Percentiles rank a stretch among this genome's conserved stretches.
These are phyloP conservation scores for Paecilomyces fulvus DNA, from an alignment of 2,329 filamentous ascomycete species.

Conservation along the genomic window DNA sequence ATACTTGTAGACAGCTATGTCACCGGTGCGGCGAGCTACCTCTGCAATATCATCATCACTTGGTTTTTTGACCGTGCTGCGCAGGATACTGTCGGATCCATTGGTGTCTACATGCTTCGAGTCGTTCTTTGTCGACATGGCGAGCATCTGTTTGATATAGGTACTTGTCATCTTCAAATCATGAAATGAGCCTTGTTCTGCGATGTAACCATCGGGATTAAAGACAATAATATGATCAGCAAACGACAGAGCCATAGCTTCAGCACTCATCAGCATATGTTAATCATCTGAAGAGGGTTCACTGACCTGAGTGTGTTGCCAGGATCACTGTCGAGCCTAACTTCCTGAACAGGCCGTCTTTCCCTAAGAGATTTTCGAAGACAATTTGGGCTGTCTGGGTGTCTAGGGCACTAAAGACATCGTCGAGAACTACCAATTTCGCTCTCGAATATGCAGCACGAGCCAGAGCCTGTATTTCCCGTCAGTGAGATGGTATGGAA, in stretches of 20 bases:
- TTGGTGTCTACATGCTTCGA: neutral
- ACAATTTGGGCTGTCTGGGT: neutral
- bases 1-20: slow-evolving; percentile 6
- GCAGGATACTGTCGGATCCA: neutral
- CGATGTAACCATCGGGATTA: neutral
- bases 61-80: neutral
- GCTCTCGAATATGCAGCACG: slow-evolving; percentile 2
- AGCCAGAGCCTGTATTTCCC: slow-evolving; percentile 1
- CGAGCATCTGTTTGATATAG: neutral
- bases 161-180: neutral
- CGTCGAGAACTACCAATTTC: slow-evolving; percentile 2
- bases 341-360: slow-evolving; percentile 1
- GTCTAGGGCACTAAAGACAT: slow-evolving; percentile 2
- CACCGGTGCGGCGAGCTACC: slow-evolving; percentile 4
- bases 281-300: neutral
- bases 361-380: slow-evolving; percentile 1
- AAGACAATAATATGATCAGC: neutral
- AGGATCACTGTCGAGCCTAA: slow-evolving; percentile 2
- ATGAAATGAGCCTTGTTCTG: neutral
- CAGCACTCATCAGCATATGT: neutral
- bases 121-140: neutral
- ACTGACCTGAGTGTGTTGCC: slow-evolving; percentile 3
- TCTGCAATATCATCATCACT: slow-evolving; percentile 2
- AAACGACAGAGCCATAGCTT: neutral
- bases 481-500: neutral